Evolutionary conservation across 1,284 basidiomycete species (phyloP).

Genomic region (Boletus semigastroideus): DNA sequence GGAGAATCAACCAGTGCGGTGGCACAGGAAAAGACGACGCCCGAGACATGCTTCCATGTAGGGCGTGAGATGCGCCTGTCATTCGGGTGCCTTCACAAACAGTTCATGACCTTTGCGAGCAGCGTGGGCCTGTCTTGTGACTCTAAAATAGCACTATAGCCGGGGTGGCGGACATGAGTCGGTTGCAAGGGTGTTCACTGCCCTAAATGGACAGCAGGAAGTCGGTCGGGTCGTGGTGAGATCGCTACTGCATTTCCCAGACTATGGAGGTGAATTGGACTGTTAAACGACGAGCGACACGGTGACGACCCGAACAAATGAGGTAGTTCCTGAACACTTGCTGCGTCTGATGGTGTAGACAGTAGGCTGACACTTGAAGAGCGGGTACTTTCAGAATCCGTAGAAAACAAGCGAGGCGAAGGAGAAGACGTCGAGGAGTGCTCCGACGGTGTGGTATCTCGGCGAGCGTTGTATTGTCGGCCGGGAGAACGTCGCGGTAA

Average conservation of each 20-base stretch:
- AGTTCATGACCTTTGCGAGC: not conserved
- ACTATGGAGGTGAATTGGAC: not conserved
- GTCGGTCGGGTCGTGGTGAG: not conserved
- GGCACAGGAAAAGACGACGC: not conserved
- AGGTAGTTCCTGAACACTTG: conserved; percentile 2
- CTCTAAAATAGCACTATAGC: not conserved
- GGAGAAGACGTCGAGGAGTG: conserved; percentile 5
- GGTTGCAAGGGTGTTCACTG: not conserved
- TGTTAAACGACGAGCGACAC: not conserved
- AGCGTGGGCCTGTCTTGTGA: not conserved
- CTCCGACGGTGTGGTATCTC: conserved; percentile 9
- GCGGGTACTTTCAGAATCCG: not conserved
- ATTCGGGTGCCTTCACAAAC: not conserved
- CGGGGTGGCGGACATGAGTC: not conserved
- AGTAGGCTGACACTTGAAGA: conserved; percentile 5
- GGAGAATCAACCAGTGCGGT: not conserved
- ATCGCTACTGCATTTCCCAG: not conserved
- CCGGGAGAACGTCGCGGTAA: conserved; percentile 8
- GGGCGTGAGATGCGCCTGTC: not conserved
- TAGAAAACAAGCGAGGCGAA: conserved; percentile 3
- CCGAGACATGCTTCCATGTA: not conserved
- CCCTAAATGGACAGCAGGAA: not conserved
- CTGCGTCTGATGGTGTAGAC: not conserved
- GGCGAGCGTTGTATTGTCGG: not conserved
- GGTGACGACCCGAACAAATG: not conserved